Base-by-base conservation (phyloP, 2,329 filamentous ascomycete genomes). In the Sporothrix mexicana region DNA sequence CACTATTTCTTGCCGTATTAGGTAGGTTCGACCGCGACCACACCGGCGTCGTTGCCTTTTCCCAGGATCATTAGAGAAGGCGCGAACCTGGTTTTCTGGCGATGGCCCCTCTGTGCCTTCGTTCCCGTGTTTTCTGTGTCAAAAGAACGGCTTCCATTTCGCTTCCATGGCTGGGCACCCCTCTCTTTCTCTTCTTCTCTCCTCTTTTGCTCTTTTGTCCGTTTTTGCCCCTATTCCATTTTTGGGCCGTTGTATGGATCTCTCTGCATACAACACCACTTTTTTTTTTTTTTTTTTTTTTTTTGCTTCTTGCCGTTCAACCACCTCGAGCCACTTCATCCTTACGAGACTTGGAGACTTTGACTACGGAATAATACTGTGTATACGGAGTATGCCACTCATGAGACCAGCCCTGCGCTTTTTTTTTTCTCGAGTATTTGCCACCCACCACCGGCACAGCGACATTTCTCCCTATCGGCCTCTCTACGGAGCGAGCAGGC, bases 91-190 rank as follows among this genome's bases (percentile, higher is more conserved):
- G 45, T 51, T 67, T 30, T 36, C 13, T 67, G 64, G 64, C 23
- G 3, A 51, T 17, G 64, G 12, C 45, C n/a, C 23, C 64, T 20
- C 51, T 51, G 15, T 66, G 15, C 20, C 5, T 4, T n/a, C 45
- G 45, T 67, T 67, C 45, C 64, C 23, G 20, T 68, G 23, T 49
- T 20, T 36, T 43, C 66, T 45, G 66, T 55, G 66, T 25, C 66
- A 55, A 23, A 36, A 36, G 51, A 15, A 20, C 47, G 23, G 66
- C 66, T 69, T 69, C 67, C 20, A 57, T 57, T 69, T 47, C 20
- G 67, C 67, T 69, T 69, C 66, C n/a, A 43, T 69, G 20, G 17
- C 43, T 67, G 20, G 64, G 43, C 41, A 12, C 10, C 20, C 41
- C 9, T 30, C 49, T 5, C 59, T 13, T 43, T 43, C 8, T 36